Conservation (phyloP, 2,329 filamentous ascomycete genomes). For the Colletotrichum sublineola region DNA sequence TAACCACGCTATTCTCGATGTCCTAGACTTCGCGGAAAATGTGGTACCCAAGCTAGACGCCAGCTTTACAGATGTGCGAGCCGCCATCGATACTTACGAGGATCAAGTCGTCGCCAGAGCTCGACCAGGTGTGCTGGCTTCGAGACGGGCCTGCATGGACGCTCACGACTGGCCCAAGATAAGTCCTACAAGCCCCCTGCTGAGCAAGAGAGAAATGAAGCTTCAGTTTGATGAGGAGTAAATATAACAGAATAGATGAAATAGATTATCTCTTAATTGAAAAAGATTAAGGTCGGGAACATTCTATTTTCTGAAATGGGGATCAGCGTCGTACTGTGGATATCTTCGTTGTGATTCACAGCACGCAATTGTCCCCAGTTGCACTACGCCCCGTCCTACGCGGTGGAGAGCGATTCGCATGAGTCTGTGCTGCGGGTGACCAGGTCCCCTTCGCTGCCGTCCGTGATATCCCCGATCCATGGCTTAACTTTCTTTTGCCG, state of each 20-base stretch:
- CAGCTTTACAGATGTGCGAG: constrained; percentile 43
- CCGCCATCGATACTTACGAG: constrained; percentile 58
- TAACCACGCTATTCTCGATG: constrained; percentile 69
- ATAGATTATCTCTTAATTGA: background rate
- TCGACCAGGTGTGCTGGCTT: constrained; percentile 62
- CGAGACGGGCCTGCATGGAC: constrained; percentile 66
- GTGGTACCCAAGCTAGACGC: constrained; percentile 45
- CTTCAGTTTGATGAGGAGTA: constrained; percentile 50
- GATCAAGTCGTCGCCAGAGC: constrained; percentile 57
- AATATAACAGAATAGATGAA: constrained; percentile 1
- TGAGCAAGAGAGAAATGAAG: constrained; percentile 55
- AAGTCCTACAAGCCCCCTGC: constrained; percentile 51
- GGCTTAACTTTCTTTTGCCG: background rate
- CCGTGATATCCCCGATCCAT: constrained; percentile 9
- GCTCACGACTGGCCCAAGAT: constrained; percentile 65
- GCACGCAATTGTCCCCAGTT: constrained; percentile 17
- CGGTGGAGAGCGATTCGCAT: constrained; percentile 24
- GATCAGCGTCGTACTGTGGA: constrained; percentile 24
- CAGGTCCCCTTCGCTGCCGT: background rate
- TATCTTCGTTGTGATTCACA: background rate
- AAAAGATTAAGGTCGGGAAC: background rate
- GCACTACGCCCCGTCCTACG: background rate
- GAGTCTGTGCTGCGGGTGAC: constrained; percentile 25
- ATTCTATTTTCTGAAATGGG: constrained; percentile 9
- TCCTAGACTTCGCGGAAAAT: constrained; percentile 57